Evolutionary conservation across 2,329 filamentous ascomycete genomes (phyloP).

Genomic region (Chalaropsis thielavioides): DNA sequence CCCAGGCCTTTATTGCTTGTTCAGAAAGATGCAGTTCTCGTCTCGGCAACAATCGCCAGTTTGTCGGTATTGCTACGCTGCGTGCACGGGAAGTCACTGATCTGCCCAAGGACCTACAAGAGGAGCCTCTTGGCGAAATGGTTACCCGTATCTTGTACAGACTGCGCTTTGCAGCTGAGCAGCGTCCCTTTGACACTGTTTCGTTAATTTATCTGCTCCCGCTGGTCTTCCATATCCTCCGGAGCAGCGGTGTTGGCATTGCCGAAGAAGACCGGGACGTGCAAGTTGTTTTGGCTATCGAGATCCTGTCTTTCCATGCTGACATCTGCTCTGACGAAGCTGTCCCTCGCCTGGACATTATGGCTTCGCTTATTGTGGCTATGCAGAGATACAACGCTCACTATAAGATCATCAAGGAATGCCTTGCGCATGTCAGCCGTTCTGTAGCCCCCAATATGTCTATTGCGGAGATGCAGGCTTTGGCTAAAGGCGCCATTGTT

Average conservation of each 20-base stretch:
- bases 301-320: conserved; percentile 81
- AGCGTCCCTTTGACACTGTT: conserved; percentile 80
- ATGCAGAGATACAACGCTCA: conserved; percentile 88
- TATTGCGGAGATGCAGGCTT: conserved; percentile 53
- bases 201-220: conserved; percentile 80
- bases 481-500: conserved; percentile 69
- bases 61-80: conserved; percentile 76
- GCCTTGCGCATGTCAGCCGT: conserved; percentile 70
- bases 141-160: conserved; percentile 83
- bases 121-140: conserved; percentile 71
- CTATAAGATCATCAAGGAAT: conserved; percentile 90
- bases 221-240: conserved; percentile 63
- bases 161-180: conserved; percentile 77
- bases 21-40: conserved; percentile 59
- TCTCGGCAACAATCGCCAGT: conserved; percentile 61
- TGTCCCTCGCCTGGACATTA: conserved; percentile 60
- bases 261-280: conserved; percentile 69
- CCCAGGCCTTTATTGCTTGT: conserved; percentile 65
- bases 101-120: conserved; percentile 54
- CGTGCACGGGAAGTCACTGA: conserved; percentile 61
- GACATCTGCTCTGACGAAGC: conserved; percentile 59
- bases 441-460: conserved; percentile 72
- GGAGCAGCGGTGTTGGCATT: conserved; percentile 61
- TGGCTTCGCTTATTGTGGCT: conserved; percentile 57
- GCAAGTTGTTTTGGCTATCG: conserved; percentile 75